Evolutionary conservation across 2,329 filamentous ascomycete species (phyloP), one percentile per base, ranked within the genome.

Genomic region (Epichloe sp.): DNA sequence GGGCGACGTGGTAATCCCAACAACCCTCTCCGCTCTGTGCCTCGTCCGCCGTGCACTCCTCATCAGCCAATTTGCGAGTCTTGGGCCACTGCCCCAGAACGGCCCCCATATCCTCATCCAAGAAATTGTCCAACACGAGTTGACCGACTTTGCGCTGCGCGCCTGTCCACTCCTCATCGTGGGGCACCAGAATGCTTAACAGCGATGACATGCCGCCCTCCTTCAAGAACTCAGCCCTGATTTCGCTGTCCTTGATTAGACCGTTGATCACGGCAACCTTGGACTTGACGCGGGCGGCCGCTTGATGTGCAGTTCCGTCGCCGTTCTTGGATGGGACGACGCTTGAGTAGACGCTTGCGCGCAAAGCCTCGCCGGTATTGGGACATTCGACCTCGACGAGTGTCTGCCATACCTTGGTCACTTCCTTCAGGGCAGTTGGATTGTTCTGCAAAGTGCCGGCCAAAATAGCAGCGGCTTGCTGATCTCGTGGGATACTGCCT

Each of bases 61-160:
- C 58, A 19, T 70, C 67, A 23, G 62, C 62, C 40, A 62, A 58
- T 47, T 65, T 65, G 4, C 59, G 55, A 19, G 56, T 58, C 21
- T 56, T 68, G 0, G 79, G 79, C 79, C 79, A 84, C 54, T 78
- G 65, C 0, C 78, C 77, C 17, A 74, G 55, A 23, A 69, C 67
- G 2, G 80, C 80, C 41, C 80, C 80, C 72, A 83, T 80, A 52
- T 77, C 72, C 54, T 76, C 73, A 59, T 86, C 82, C n/a, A 86
- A 67, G 60, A 85, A 86, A 53, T 74, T 81, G 59, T 86, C 82
- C 36, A 77, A 70, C 31, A 83, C 71, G 51, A 85, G 69, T 53
- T 79, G 71, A 2, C 75, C 78, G 23, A 77, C 74, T 59, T 76
- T 79, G 52, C 71, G 72, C 60, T 76, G 72, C 5, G 76, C 72